Evolutionary conservation across 352 stramenopile species (phyloP), one percentile per base, ranked within the genome.

Genomic region (Pythium dissotocum): DNA sequence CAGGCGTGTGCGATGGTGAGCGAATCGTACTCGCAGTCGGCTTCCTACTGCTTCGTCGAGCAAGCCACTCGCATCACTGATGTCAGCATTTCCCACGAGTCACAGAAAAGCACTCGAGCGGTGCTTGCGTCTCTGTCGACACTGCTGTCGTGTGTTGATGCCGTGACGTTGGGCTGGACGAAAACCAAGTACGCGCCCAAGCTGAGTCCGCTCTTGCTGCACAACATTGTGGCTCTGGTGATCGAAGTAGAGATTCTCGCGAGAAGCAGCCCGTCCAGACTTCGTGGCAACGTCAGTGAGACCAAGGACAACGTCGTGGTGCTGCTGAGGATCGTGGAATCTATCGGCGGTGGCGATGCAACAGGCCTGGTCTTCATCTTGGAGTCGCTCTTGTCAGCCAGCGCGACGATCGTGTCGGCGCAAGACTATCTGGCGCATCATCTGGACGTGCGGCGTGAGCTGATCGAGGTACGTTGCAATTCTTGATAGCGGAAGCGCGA

Each of bases 381-480:
- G 24, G 66, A 72, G 44, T 54, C 66, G 16, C 52, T 72, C 24
- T 46, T 72, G 5, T 72, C 66, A 21, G 66, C 60, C 1, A 56
- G 58, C n/a, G 44, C 53, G 26, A 48, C 57, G 5, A 36, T 72
- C 6, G 42, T 52, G 3, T 62, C 48, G 5, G 24, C 32, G 0
- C 28, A 40, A 7, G 33, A 64, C 16, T 65, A 48, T 30, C 32
- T 69, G 35, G 13, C 33, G 21, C 51, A 69, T 21, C 69, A 69
- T 30, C 42, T 55, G 8, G 52, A 67, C 1, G 48, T 76, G 10
- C 72, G 70, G 16, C 70, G 75, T 36, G 67, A 85, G 8, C 73
- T 91, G 13, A 74, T 91, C 46, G 71, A 79, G 68, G 84, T 92
- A 81, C 40, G 44, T 33, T 60, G 13, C 51, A 30, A 30, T 10